Base-by-base conservation (phyloP, 108 stramenopile species). In the Asterionellopsis glacialis region DNA sequence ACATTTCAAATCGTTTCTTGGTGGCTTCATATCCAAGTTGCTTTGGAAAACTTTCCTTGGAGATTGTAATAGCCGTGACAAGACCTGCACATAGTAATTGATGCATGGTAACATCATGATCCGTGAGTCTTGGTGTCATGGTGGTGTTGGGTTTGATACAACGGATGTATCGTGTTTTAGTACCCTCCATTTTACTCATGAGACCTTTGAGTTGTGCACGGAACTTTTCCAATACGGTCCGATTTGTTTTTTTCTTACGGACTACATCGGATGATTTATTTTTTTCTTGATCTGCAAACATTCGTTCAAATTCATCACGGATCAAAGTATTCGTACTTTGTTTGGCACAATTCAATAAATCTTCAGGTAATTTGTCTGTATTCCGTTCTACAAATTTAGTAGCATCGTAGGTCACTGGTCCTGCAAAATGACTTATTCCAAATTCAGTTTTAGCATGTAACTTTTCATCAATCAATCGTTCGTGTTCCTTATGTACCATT, bases 41-140 rank as follows among this genome's bases (percentile, higher is more conserved):
- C 57, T 95, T 93, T 14, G 98, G 96, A 74, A 89, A 96, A 28
- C 84, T 95, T 47, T 95, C 92, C 22, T 95, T 74, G 12, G 88
- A 77, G 23, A 98, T 92, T 6, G 70, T 73, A 40, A 91, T 79
- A 23, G 96, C 95, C 59, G 96, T 96, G 25, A 95, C 76, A 22
- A 98, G 84, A 18, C 98, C 98, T 23, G 94, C 93, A 63, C 93
- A 96, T 64, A 93, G 74, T 9, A 98, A 79, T 65, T 98, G 98
- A 21, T 74, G 64, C 52, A 95, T 71, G 23, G 91, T 90, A 41
- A 72, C 84, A 41, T 59, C 39, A 67, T 87, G 82, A 61, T 95
- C 84, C 19, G 76, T 77, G 22, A 76, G 45, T 27, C 68, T 57
- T 14, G 87, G 81, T 15, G 59, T 53, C 78, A 84, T 91, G 5